Evolutionary conservation across 495 filamentous ascomycete genomes (phyloP).

Genomic region (Penicillium silybi): DNA sequence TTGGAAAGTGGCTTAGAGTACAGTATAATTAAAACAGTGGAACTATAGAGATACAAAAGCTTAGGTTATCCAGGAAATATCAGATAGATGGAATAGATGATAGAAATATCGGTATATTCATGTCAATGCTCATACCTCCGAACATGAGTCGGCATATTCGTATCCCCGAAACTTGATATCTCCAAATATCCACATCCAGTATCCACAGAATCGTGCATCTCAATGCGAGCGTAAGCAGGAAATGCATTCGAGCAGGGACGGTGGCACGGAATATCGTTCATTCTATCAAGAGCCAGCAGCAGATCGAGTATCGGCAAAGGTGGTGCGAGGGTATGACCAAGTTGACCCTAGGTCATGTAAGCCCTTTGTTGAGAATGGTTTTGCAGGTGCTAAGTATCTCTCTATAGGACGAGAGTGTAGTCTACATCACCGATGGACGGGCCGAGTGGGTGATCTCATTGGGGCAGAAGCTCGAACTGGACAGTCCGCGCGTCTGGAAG

Average conservation of each 20-base stretch:
- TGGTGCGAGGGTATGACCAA: constrained; percentile 24
- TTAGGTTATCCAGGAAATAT: too few species aligned
- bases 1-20: constrained; percentile 37
- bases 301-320: constrained; percentile 13
- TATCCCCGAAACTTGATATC: too few species aligned
- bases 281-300: constrained; percentile 20
- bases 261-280: constrained; percentile 46
- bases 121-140: too few species aligned
- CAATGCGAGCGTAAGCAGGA: too few species aligned
- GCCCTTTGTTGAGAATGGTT: not conserved
- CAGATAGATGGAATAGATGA: too few species aligned
- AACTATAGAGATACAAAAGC: constrained; percentile 13
- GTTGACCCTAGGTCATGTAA: constrained; percentile 19
- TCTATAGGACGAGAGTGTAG: constrained; percentile 3
- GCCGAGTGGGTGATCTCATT: constrained; percentile 6
- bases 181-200: not conserved
- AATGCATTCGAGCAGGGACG: constrained; percentile 32
- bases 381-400: not conserved
- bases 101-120: too few species aligned
- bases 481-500: constrained; percentile 14
- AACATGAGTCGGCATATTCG: too few species aligned
- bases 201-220: too few species aligned
- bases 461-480: constrained; percentile 8
- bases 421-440: constrained; percentile 11
- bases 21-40: not conserved